phyloP scores from a whole-genome alignment of 2,329 filamentous ascomycete genomes.

The Clarireedia monteithiana region DNA sequence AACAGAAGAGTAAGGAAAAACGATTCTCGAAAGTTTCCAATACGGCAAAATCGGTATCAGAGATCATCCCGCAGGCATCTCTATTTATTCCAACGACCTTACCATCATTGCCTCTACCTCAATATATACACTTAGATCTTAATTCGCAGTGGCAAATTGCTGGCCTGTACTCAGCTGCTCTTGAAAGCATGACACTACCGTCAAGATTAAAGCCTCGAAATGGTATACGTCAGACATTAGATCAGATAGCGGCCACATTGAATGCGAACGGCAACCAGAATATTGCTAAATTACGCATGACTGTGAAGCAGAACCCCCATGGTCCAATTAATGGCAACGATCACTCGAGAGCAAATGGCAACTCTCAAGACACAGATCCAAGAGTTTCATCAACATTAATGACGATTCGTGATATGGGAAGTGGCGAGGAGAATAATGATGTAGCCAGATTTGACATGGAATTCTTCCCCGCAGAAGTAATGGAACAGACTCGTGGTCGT shows the following conservation, averaged over 20 bases:
- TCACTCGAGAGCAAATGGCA: conserved; percentile 12
- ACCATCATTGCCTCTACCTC: conserved; percentile 47
- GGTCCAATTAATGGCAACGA: not conserved
- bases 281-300: conserved; percentile 68
- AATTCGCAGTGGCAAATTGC: conserved; percentile 72
- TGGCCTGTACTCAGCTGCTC: conserved; percentile 64
- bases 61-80: conserved; percentile 63
- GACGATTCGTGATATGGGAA: conserved; percentile 10
- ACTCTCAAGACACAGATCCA: conserved; percentile 24
- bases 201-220: conserved; percentile 53
- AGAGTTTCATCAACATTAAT: conserved; percentile 17
- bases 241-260: conserved; percentile 56
- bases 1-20: conserved; percentile 42
- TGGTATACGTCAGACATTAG: conserved; percentile 42
- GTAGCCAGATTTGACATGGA: conserved; percentile 30
- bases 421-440: conserved; percentile 22
- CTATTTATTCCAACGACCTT: conserved; percentile 70
- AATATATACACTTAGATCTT: conserved; percentile 51
- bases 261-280: conserved; percentile 73
- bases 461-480: conserved; percentile 26
- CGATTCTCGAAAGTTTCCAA: conserved; percentile 62
- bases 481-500: conserved; percentile 24
- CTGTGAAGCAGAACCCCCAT: conserved; percentile 26
- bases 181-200: conserved; percentile 74
- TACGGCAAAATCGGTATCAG: conserved; percentile 61